Base-by-base conservation (phyloP, 257 asterid genomes). In the Solanum peruvianum region DNA sequence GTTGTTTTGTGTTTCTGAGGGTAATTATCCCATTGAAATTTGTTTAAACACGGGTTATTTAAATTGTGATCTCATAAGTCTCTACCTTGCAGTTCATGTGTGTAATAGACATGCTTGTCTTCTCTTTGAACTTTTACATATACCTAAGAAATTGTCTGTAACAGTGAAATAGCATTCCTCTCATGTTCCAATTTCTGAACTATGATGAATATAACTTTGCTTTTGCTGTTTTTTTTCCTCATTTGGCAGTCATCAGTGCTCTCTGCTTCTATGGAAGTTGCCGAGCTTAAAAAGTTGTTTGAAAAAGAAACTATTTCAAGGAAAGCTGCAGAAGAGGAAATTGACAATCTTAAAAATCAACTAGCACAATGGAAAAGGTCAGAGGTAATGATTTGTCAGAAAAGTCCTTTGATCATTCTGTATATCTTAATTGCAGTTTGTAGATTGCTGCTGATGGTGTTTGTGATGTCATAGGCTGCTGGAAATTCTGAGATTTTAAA, bases 261-360 rank as follows among this genome's bases (percentile, higher is more conserved):
- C 62, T 86, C 89, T 25, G 90, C 92, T 83, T 89, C 93, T 25
- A 85, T 88, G 86, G 98, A 95, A 89, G 83, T 92, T 87, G 89
- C 93, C 20, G 95, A 94, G 90, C 86, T 92, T 87, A 93, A 91
- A 88, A 89, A 88, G 82, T 89, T 87, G 91, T 94, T 93, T 87
- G 94, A 91, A 75, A 89, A 86, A 85, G 98, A 93, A 90, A 92
- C 89, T 91, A 92, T 89, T 82, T 89, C 89, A 58, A 93, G 96
- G 85, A 90, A 93, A 90, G 93, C 94, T 85, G 96, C 95, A 16
- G 98, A 94, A 91, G 94, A 92, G 49, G 94, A 95, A 92, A 88
- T 89, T 73, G 88, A 82, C 86, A 88, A 89, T 89, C 92, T 95
- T 33, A 88, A 90, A 89, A 92, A 87, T 90, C 95, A 94, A 87